Conservation (phyloP, 306 rosid genomes). For the Ziziphus jujuba region DNA sequence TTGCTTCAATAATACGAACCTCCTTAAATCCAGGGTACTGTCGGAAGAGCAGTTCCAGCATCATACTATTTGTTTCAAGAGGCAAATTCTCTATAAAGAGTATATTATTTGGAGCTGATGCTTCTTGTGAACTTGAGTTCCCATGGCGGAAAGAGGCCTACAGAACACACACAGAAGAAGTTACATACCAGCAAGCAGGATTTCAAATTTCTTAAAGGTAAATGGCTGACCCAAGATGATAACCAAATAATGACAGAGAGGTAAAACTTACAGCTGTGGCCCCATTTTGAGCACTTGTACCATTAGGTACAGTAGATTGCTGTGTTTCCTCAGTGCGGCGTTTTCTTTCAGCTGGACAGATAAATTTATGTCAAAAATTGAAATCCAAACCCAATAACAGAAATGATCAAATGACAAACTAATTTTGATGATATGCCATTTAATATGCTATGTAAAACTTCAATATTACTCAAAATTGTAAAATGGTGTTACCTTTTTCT, state of each 20-base stretch:
- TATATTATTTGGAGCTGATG: conserved; percentile 79
- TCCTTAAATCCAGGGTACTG: conserved; percentile 98
- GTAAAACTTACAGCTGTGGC: conserved; percentile 61
- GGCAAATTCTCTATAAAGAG: conserved; percentile 97
- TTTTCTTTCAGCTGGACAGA: conserved; percentile 79
- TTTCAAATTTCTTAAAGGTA: not conserved
- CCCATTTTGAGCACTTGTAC: conserved; percentile 70
- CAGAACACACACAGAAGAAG: conserved; percentile 16
- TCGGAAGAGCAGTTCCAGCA: conserved; percentile 91
- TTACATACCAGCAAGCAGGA: not conserved
- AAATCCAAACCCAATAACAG: not conserved
- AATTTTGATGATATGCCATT: not conserved
- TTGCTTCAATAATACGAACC: conserved; percentile 93
- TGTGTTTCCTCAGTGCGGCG: conserved; percentile 60
- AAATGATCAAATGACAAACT: not conserved
- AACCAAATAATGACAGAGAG: not conserved
- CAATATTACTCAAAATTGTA: not conserved
- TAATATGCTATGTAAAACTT: not conserved
- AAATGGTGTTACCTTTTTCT: conserved; percentile 74
- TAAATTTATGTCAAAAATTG: conserved; percentile 11
- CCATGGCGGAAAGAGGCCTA: conserved; percentile 78
- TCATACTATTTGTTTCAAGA: conserved; percentile 74
- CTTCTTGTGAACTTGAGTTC: conserved; percentile 58
- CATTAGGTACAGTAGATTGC: conserved; percentile 60
- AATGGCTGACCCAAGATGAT: not conserved